Evolutionary conservation across 164 flowering plant genomes (phyloP).

Genomic region (Berberis thunbergii): DNA sequence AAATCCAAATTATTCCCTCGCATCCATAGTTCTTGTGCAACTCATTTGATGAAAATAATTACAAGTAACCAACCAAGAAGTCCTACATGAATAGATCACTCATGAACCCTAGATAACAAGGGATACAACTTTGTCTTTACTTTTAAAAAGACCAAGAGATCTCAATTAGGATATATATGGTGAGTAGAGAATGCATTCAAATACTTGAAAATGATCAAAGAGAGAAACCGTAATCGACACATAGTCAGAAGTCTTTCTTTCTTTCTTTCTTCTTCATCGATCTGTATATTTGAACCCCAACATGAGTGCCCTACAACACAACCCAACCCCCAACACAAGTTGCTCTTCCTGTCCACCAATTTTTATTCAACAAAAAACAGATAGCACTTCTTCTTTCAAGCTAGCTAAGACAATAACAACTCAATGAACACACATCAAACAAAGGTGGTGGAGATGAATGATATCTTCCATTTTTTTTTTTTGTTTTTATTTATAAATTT

Average conservation of each 20-base stretch:
- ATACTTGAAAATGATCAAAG: neutral
- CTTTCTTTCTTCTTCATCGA: constrained; percentile 11
- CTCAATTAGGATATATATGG: neutral
- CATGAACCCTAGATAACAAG: neutral
- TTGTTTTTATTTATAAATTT: constrained; percentile 3
- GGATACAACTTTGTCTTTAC: neutral
- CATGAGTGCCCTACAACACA: constrained; percentile 25
- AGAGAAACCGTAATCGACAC: constrained; percentile 7
- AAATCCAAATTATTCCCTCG: too few relatives aligned
- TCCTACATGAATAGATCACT: too few relatives aligned
- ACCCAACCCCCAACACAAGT: constrained; percentile 25
- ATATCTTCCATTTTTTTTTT: constrained; percentile 13
- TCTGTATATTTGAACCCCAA: constrained; percentile 15
- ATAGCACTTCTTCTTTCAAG: neutral
- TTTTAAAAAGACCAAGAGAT: neutral
- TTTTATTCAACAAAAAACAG: neutral
- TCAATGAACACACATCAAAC: neutral
- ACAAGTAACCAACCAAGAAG: too few relatives aligned
- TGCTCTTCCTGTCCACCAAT: constrained; percentile 17
- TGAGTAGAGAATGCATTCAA: constrained; percentile 2
- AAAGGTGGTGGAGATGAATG: constrained; percentile 12
- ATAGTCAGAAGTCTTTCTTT: constrained; percentile 13
- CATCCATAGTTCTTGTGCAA: too few relatives aligned
- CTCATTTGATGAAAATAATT: too few relatives aligned
- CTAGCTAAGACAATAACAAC: neutral